phyloP scores from a whole-genome alignment of 2,329 filamentous ascomycete species.

The Fusarium sp. region DNA sequence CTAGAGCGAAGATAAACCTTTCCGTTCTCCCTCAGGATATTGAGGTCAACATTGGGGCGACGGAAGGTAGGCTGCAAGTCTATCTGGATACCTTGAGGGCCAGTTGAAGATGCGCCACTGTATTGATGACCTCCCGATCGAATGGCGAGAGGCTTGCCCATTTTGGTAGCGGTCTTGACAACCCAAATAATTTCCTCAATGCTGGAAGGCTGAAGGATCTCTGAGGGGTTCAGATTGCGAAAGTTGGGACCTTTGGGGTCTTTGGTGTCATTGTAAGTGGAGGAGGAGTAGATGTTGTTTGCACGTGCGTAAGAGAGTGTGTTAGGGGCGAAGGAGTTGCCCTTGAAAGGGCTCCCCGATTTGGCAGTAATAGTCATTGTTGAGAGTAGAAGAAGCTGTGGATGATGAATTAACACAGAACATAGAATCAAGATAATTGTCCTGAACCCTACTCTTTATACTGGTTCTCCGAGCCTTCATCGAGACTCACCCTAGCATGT shows the following conservation, averaged over 20 bases:
- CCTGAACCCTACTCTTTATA: rapidly evolving
- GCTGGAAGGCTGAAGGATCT: too few species aligned
- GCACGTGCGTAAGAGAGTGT: too few species aligned
- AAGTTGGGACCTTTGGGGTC: too few species aligned
- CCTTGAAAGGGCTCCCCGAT: too few species aligned
- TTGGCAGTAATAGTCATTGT: too few species aligned
- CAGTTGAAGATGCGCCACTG: background rate
- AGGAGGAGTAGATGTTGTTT: too few species aligned
- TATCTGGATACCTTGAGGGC: background rate
- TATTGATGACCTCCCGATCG: background rate
- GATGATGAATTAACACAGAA: rapidly evolving
- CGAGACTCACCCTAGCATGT: too few species aligned
- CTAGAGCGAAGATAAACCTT: background rate
- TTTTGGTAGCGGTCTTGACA: background rate
- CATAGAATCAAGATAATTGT: rapidly evolving
- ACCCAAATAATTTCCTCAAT: too few species aligned
- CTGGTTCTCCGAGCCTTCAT: too few species aligned
- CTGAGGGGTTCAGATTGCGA: too few species aligned
- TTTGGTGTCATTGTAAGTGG: too few species aligned
- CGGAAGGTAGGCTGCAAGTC: background rate
- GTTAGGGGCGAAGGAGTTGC: too few species aligned
- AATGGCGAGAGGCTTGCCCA: background rate
- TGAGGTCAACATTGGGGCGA: background rate
- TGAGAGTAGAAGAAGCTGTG: rapidly evolving
- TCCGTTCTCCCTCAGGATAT: background rate